Evolutionary conservation across 2,329 filamentous ascomycete species (phyloP).

Genomic region (Verticillium nubilum): DNA sequence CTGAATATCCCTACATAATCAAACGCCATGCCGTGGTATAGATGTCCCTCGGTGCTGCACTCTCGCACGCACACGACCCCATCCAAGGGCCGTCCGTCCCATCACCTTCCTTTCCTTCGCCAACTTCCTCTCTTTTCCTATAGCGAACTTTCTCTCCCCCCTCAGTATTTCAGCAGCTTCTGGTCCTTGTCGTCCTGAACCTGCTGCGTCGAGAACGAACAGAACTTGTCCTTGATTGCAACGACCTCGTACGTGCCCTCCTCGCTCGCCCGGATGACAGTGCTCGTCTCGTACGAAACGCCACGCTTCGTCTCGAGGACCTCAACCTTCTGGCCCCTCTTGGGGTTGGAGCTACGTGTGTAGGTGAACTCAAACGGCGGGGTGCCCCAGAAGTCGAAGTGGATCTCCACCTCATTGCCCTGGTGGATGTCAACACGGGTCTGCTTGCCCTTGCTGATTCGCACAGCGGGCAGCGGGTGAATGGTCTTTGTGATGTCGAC

Average conservation of each 20-base stretch:
- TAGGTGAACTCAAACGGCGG: slow-evolving; percentile 98
- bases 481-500: slow-evolving; percentile 78
- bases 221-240: slow-evolving; percentile 89
- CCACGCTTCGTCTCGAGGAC: slow-evolving; percentile 91
- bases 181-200: slow-evolving; percentile 42
- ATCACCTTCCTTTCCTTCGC: neutral
- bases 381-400: slow-evolving; percentile 92
- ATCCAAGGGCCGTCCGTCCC: neutral
- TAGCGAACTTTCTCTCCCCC: neutral
- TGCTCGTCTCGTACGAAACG: slow-evolving; percentile 72
- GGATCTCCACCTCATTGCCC: slow-evolving; percentile 86
- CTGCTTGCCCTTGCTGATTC: slow-evolving; percentile 78
- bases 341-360: slow-evolving; percentile 81
- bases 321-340: slow-evolving; percentile 69
- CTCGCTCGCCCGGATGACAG: slow-evolving; percentile 78
- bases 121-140: neutral
- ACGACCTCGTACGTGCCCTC: slow-evolving; percentile 98
- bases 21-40: slow-evolving; percentile 33
- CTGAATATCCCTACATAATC: slow-evolving; percentile 4
- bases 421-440: slow-evolving; percentile 91
- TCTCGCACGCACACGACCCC: neutral
- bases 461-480: slow-evolving; percentile 86
- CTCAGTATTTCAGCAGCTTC: slow-evolving; percentile 21
- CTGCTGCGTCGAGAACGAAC: slow-evolving; percentile 75
- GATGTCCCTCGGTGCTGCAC: slow-evolving; percentile 16